Conservation (phyloP, 805 yeast species). For the Suhomyces xylopsoci region DNA sequence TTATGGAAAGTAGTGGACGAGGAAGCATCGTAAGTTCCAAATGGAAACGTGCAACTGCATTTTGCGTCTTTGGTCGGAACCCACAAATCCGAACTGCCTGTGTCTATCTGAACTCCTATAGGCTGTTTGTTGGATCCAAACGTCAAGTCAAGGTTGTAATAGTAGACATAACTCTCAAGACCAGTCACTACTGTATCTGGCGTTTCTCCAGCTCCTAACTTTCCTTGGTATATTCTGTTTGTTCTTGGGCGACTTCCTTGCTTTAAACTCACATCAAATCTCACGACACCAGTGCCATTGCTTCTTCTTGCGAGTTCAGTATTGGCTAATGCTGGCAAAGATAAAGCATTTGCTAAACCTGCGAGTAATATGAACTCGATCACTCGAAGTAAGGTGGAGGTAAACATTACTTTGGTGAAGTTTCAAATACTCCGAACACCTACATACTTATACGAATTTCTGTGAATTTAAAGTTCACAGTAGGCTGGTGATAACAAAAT, state of each 20-base stretch:
- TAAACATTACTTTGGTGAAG: not conserved
- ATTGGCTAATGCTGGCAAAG: not conserved
- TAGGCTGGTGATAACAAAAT: not conserved
- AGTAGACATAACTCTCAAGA: not conserved
- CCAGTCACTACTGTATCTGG: not conserved
- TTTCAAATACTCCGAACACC: not conserved
- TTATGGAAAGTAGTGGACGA: slow-evolving; percentile 3
- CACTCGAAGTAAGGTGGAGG: not conserved
- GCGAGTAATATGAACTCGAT: not conserved
- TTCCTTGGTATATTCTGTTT: not conserved
- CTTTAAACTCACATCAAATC: not conserved
- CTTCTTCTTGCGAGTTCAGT: not conserved
- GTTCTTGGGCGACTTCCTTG: not conserved
- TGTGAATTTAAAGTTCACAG: not conserved
- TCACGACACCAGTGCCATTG: not conserved
- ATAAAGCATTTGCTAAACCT: not conserved
- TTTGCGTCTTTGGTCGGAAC: slow-evolving; percentile 4
- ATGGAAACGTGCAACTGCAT: not conserved
- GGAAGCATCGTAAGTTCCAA: slow-evolving; percentile 4
- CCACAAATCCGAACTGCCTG: slow-evolving; percentile 12
- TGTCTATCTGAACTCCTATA: not conserved
- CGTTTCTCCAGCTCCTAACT: not conserved
- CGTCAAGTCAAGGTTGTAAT: not conserved
- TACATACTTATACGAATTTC: not conserved
- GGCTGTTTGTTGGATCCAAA: not conserved